Evolutionary conservation across 495 filamentous ascomycete genomes (phyloP).

Genomic region (Diplogelasinospora grovesii): DNA sequence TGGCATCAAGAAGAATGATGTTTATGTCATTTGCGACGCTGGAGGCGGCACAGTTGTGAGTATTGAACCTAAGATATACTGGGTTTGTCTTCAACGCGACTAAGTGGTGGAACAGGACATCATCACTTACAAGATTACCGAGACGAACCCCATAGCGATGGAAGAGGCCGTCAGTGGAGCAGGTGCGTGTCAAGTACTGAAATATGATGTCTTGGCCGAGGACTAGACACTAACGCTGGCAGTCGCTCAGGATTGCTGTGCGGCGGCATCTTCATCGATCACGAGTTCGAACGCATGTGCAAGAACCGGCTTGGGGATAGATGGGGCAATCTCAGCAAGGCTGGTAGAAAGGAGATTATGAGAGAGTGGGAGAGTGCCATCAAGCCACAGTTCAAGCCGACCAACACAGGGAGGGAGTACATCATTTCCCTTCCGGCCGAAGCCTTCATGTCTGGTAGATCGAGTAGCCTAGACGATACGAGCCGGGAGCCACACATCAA

Average conservation of each 20-base stretch:
- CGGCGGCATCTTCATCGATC: constrained; percentile 17
- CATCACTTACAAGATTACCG: constrained; percentile 12
- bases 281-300: too few species aligned
- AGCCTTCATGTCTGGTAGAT: too few species aligned
- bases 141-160: constrained; percentile 4
- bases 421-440: too few species aligned
- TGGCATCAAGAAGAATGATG: constrained; percentile 14
- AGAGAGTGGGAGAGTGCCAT: constrained; percentile 18
- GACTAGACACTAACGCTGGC: neutral
- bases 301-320: too few species aligned
- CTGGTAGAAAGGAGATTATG: too few species aligned
- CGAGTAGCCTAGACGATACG: too few species aligned
- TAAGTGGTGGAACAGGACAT: too few species aligned
- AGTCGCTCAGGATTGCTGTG: constrained; percentile 7
- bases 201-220: too few species aligned
- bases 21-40: constrained; percentile 15
- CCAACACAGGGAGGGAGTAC: neutral
- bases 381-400: constrained; percentile 11
- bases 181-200: constrained; percentile 1
- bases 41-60: constrained; percentile 17
- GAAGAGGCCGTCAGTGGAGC: constrained; percentile 15
- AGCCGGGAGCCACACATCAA: too few species aligned
- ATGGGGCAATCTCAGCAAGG: too few species aligned
- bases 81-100: too few species aligned
- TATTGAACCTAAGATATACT: too few species aligned